A percentile compares a stretch with the other conserved stretches of the same genome.
These are phyloP conservation scores for Fusarium sp. DNA, from an alignment of 2,329 filamentous ascomycete species.

Conservation along the genomic window DNA sequence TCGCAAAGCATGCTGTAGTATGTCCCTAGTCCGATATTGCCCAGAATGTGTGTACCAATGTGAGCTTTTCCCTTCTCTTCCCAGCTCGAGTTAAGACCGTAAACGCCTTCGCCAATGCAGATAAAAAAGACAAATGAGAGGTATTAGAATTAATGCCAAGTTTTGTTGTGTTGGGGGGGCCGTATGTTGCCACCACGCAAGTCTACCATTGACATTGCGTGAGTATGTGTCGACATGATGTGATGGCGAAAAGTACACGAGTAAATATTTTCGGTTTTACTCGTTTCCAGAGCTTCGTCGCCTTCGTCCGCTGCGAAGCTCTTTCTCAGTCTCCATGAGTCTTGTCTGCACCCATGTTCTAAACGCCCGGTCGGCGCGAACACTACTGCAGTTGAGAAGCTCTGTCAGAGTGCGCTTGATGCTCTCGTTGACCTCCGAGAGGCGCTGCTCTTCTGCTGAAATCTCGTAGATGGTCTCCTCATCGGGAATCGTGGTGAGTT, in stretches of 20 bases:
- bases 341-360: slow-evolving; percentile 69
- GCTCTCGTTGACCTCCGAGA: slow-evolving; percentile 67
- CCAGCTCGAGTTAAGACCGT: slow-evolving; percentile 8
- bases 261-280: slow-evolving; percentile 16
- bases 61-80: slow-evolving; percentile 16
- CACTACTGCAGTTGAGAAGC: slow-evolving; percentile 68
- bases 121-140: slow-evolving; percentile 2
- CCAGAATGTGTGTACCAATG: background rate
- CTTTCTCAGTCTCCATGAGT: slow-evolving; percentile 69
- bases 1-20: slow-evolving; percentile 4
- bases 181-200: slow-evolving; percentile 20
- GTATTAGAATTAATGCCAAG: slow-evolving; percentile 36
- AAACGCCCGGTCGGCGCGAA: slow-evolving; percentile 61
- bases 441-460: slow-evolving; percentile 62
- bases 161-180: slow-evolving; percentile 6
- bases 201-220: slow-evolving; percentile 3
- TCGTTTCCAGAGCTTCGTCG: slow-evolving; percentile 55
- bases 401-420: slow-evolving; percentile 71
- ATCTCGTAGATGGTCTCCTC: slow-evolving; percentile 61
- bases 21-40: slow-evolving; percentile 2
- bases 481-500: slow-evolving; percentile 57
- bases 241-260: background rate
- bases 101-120: slow-evolving; percentile 40
- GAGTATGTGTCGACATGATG: slow-evolving; percentile 15
- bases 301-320: slow-evolving; percentile 64